Evolutionary conservation across 306 rosid species (phyloP).

Genomic region (Amphicarpaea edgeworthii): DNA sequence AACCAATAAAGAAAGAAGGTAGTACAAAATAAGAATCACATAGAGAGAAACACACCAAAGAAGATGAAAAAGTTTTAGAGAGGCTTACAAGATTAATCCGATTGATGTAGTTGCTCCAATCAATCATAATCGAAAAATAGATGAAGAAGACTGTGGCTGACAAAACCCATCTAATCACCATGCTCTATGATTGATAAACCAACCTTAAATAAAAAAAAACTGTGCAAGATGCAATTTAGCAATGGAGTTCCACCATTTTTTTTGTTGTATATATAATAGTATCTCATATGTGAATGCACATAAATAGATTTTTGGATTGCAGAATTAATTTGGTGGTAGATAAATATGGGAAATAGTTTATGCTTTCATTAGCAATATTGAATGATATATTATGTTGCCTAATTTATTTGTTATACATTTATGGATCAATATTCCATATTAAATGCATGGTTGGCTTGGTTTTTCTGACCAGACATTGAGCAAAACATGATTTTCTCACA

Average conservation of each 20-base stretch:
- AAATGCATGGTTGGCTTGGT: background rate
- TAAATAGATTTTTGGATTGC: background rate
- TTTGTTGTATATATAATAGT: background rate
- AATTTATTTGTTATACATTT: background rate
- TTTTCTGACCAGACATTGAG: too few species aligned
- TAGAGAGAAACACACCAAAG: background rate
- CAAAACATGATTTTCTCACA: background rate
- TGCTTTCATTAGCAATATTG: background rate
- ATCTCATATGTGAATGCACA: too few species aligned
- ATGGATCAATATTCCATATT: background rate
- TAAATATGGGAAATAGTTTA: background rate
- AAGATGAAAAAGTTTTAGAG: background rate
- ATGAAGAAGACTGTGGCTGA: background rate
- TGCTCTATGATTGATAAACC: background rate
- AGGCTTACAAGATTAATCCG: slow-evolving; percentile 12
- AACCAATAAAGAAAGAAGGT: background rate
- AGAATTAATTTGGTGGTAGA: background rate
- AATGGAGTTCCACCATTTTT: background rate
- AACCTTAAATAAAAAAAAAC: background rate
- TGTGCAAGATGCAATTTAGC: background rate
- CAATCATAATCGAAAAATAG: background rate
- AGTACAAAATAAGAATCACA: background rate
- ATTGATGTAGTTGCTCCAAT: slow-evolving; percentile 8
- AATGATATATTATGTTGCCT: background rate
- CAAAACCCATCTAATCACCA: slow-evolving; percentile 26